Percentiles rank a stretch among this genome's conserved stretches.
Evolutionary conservation across 495 filamentous ascomycete genomes (phyloP).

Genomic region (Aspergillus homomorphus): DNA sequence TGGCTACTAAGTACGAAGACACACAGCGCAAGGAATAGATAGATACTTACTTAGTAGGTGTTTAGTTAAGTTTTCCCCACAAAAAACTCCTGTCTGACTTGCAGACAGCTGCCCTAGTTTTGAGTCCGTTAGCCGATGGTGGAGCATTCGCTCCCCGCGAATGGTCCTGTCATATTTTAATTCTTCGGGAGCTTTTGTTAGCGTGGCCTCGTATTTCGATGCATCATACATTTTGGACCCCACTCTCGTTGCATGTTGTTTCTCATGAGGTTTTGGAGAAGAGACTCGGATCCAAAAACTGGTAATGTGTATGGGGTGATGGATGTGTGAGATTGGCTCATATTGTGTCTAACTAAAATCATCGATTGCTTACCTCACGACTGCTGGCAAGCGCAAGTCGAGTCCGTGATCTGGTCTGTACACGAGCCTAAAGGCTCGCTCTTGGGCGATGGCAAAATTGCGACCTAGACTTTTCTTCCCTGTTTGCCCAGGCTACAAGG

Average conservation of each 20-base stretch:
- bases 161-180: neutral
- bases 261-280: too few relatives aligned
- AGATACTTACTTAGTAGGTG: too few relatives aligned
- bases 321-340: too few relatives aligned
- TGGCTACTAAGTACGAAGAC: too few relatives aligned
- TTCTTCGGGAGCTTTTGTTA: neutral
- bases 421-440: neutral
- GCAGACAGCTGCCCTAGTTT: too few relatives aligned
- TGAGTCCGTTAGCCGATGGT: neutral
- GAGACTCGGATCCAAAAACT: too few relatives aligned
- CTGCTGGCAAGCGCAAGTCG: neutral
- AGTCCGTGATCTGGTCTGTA: neutral
- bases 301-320: neutral
- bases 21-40: too few relatives aligned
- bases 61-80: too few relatives aligned
- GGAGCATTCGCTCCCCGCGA: neutral
- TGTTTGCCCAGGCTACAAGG: neutral
- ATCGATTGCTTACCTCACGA: neutral
- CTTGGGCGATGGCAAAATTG: neutral
- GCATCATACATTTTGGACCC: neutral
- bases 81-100: too few relatives aligned
- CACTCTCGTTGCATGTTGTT: neutral
- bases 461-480: neutral
- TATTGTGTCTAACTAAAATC: neutral
- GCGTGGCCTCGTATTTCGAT: neutral